Percentiles rank a stretch among this genome's conserved stretches.
Conservation (phyloP, 441 rosid genomes). For the Capsella rubella region DNA sequence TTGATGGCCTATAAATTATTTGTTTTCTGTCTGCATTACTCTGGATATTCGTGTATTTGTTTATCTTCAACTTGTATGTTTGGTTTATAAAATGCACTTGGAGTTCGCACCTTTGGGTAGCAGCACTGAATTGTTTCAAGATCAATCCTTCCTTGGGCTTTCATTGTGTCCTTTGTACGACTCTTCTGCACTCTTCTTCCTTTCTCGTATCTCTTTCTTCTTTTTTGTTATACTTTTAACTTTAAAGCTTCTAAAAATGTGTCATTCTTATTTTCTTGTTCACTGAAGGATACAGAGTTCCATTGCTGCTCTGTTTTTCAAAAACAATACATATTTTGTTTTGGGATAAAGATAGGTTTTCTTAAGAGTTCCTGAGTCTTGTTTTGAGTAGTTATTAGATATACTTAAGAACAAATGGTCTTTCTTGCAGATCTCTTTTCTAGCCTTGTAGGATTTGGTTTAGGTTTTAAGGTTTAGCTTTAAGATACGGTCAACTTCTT, state of each 20-base stretch:
- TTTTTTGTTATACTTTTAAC: neutral
- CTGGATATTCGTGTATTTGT: slow-evolving; percentile 11
- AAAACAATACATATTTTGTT: neutral
- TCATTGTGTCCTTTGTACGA: slow-evolving; percentile 26
- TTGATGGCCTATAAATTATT: neutral
- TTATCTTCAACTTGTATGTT: neutral
- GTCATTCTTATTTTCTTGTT: neutral
- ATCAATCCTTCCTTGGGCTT: slow-evolving; percentile 33
- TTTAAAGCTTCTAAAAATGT: neutral
- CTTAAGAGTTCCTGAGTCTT: neutral
- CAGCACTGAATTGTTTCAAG: slow-evolving; percentile 16
- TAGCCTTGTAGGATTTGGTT: slow-evolving; percentile 20
- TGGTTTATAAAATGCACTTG: slow-evolving; percentile 43
- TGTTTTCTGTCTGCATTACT: neutral
- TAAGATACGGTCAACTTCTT: neutral
- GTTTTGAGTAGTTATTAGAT: slow-evolving; percentile 3
- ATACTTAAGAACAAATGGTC: neutral
- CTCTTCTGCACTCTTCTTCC: neutral
- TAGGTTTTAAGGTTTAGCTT: slow-evolving; percentile 1
- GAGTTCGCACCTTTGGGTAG: neutral
- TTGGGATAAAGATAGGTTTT: neutral
- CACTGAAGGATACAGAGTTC: slow-evolving; percentile 12
- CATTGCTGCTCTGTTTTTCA: slow-evolving; percentile 17
- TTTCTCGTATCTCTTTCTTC: neutral
- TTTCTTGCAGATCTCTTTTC: slow-evolving; percentile 17